Evolutionary conservation across 441 rosid genomes (phyloP).

Genomic region (Daphne laureola): DNA sequence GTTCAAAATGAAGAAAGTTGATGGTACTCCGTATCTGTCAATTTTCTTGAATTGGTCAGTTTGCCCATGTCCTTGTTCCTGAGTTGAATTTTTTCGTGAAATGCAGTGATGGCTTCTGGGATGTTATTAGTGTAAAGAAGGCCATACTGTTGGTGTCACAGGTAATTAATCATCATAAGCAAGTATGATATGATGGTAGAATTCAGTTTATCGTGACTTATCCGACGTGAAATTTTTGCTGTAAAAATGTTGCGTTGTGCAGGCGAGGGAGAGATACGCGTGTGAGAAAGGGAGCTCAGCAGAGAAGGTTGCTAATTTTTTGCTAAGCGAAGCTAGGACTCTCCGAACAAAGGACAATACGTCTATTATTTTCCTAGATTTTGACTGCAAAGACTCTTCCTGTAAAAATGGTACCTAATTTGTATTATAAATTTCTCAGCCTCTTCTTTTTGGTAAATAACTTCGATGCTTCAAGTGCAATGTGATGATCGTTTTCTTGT

Average conservation of each 20-base stretch:
- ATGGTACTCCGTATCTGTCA: not conserved
- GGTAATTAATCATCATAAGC: slow-evolving; percentile 29
- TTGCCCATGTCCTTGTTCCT: not conserved
- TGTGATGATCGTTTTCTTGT: slow-evolving; percentile 1
- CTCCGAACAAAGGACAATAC: slow-evolving; percentile 94
- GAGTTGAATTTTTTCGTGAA: slow-evolving; percentile 12
- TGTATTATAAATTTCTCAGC: too few species aligned
- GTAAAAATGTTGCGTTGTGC: slow-evolving; percentile 9
- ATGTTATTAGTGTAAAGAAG: slow-evolving; percentile 66
- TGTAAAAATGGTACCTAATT: slow-evolving; percentile 37
- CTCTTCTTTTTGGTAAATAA: slow-evolving; percentile 5
- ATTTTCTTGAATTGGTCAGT: slow-evolving; percentile 3
- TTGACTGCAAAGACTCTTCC: slow-evolving; percentile 35
- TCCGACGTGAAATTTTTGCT: not conserved
- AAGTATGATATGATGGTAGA: not conserved
- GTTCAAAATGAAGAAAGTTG: not conserved
- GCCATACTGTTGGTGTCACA: slow-evolving; percentile 64
- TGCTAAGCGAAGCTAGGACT: slow-evolving; percentile 79
- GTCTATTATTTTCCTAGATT: slow-evolving; percentile 79
- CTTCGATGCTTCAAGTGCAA: slow-evolving; percentile 14
- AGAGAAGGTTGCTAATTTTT: slow-evolving; percentile 67
- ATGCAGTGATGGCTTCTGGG: slow-evolving; percentile 96
- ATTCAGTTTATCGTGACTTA: not conserved
- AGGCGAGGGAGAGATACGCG: slow-evolving; percentile 47
- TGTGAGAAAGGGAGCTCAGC: slow-evolving; percentile 36